Conservation (phyloP, 345 rosid genomes). For the Crucihimalaya himalaica region DNA sequence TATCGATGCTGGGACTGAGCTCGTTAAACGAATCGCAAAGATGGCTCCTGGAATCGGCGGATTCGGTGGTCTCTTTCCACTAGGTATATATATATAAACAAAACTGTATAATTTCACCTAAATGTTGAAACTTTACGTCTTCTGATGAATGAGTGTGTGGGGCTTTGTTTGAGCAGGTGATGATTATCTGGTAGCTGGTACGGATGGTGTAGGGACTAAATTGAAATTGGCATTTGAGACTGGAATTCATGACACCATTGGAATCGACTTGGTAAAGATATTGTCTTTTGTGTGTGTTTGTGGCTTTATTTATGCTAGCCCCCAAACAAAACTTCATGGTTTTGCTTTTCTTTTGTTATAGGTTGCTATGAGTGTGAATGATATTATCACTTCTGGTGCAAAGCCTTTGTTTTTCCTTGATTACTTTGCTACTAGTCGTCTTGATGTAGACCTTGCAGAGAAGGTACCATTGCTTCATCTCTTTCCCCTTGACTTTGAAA, state of each 20-base stretch:
- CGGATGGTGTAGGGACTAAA: constrained; percentile 99
- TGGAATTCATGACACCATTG: constrained; percentile 86
- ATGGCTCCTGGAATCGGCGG: constrained; percentile 97
- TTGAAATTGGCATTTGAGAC: constrained; percentile 93
- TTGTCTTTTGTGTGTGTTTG: neutral
- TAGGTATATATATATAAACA: constrained; percentile 55
- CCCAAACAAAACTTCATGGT: neutral
- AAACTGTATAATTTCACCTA: neutral
- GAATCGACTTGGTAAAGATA: constrained; percentile 77
- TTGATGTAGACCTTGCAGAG: constrained; percentile 96
- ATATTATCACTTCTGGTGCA: constrained; percentile 94
- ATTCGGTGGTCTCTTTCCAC: constrained; percentile 86
- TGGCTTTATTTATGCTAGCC: neutral
- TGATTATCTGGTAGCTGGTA: constrained; percentile 88
- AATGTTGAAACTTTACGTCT: constrained; percentile 3
- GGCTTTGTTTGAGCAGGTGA: constrained; percentile 57
- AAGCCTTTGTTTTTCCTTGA: constrained; percentile 93
- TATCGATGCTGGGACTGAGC: constrained; percentile 92
- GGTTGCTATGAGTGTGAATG: constrained; percentile 99
- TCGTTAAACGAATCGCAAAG: constrained; percentile 75
- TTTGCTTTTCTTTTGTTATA: constrained; percentile 23
- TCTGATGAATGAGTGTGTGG: neutral
- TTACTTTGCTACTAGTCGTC: constrained; percentile 91
- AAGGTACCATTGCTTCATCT: constrained; percentile 52
- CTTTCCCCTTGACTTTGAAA: neutral